phyloP scores from a whole-genome alignment of 2,329 filamentous ascomycete species.

The Sporothrix luriei region DNA sequence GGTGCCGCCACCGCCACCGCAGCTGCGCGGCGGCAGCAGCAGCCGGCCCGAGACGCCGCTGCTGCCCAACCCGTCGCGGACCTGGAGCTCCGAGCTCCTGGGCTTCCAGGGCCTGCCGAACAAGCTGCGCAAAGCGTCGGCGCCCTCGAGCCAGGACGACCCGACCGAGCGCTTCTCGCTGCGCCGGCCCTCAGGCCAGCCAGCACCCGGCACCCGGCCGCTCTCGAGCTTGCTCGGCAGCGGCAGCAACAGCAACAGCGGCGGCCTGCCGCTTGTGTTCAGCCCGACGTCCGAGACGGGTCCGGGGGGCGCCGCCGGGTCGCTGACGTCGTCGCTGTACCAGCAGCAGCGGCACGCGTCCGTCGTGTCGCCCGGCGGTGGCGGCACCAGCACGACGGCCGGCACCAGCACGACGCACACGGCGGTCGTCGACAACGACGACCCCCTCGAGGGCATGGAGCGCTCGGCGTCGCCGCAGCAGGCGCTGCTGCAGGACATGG shows the following conservation, averaged over 20 bases:
- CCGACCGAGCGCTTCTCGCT: conserved; percentile 47
- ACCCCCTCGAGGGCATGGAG: conserved; percentile 57
- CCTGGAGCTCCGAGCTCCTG: conserved; percentile 58
- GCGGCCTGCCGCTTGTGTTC: conserved; percentile 45
- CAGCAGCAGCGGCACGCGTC: conserved; percentile 22
- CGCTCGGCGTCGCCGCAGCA: conserved; percentile 57
- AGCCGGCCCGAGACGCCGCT: conserved; percentile 60
- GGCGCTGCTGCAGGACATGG: conserved; percentile 78
- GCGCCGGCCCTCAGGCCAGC: conserved; percentile 57
- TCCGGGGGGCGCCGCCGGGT: conserved; percentile 6
- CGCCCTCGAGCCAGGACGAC: conserved; percentile 55
- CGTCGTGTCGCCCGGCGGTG: neutral
- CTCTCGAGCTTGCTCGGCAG: conserved; percentile 46
- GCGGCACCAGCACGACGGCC: neutral
- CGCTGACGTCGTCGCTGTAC: conserved; percentile 17
- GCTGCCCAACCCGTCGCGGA: conserved; percentile 51
- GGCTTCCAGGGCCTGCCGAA: conserved; percentile 49
- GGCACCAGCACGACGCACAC: neutral
- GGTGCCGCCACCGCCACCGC: conserved; percentile 25
- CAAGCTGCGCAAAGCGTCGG: conserved; percentile 52
- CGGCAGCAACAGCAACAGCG: conserved; percentile 36
- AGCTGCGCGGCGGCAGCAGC: conserved; percentile 42
- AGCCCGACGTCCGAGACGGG: conserved; percentile 45
- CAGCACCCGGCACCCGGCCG: conserved; percentile 49
- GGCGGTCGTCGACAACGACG: conserved; percentile 41